Percentiles rank a stretch among this genome's conserved stretches.
Evolutionary conservation across 73 alveolate genomes (phyloP).

Genomic region (Tetrahymena elliotti): DNA sequence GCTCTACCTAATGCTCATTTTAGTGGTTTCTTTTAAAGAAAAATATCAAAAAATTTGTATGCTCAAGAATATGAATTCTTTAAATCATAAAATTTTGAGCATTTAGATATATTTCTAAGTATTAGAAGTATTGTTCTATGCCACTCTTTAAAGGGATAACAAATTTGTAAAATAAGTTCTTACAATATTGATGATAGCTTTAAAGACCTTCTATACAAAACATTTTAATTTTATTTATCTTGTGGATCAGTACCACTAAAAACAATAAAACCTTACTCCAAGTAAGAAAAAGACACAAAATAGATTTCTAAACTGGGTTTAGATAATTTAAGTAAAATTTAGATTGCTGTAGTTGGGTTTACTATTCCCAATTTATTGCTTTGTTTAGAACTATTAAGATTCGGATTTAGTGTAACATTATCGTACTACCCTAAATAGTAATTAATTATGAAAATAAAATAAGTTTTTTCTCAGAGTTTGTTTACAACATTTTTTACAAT

Average conservation of each 20-base stretch:
- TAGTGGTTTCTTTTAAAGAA: neutral
- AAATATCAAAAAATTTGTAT: neutral
- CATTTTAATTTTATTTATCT: neutral
- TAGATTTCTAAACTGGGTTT: neutral
- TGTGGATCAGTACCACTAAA: neutral
- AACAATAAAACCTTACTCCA: neutral
- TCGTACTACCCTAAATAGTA: neutral
- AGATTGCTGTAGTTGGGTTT: neutral
- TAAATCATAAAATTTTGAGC: neutral
- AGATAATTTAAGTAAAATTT: neutral
- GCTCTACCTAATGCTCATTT: neutral
- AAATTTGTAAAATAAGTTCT: neutral
- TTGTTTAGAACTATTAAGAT: neutral
- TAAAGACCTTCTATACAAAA: neutral
- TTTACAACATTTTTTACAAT: neutral
- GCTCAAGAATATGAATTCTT: neutral
- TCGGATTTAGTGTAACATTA: neutral
- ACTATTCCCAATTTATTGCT: neutral
- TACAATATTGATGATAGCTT: neutral
- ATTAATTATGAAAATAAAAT: neutral
- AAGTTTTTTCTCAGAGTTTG: neutral
- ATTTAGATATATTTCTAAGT: neutral
- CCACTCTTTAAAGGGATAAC: neutral
- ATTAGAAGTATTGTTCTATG: neutral
- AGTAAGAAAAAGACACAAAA: neutral